These are phyloP conservation scores for Acarospora socialis DNA, from an alignment of 2,329 filamentous ascomycete genomes.

Conservation along the genomic window DNA sequence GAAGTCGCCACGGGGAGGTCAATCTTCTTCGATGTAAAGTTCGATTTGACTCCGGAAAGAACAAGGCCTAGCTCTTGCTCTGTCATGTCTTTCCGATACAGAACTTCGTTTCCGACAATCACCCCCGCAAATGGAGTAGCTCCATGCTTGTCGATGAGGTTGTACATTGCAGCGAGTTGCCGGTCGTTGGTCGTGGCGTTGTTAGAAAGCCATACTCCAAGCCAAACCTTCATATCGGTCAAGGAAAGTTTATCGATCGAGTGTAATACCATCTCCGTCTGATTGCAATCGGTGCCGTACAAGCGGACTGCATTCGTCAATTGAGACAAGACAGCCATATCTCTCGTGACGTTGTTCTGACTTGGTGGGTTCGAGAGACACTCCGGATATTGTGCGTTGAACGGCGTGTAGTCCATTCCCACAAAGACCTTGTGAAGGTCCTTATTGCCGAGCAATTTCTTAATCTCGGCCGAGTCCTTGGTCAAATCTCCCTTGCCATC, in stretches of 20 bases:
- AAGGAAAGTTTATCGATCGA: constrained; percentile 62
- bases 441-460: constrained; percentile 64
- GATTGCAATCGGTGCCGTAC: constrained; percentile 95
- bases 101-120: constrained; percentile 50
- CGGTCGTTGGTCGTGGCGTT: constrained; percentile 73
- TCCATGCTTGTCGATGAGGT: constrained; percentile 58
- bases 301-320: constrained; percentile 76
- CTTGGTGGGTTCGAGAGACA: constrained; percentile 65
- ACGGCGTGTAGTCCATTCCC: constrained; percentile 87
- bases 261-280: constrained; percentile 84
- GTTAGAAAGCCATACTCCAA: constrained; percentile 82
- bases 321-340: constrained; percentile 79
- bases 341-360: constrained; percentile 88
- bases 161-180: constrained; percentile 73
- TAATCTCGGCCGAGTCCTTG: constrained; percentile 64
- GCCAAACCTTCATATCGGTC: constrained; percentile 70
- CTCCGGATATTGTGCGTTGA: constrained; percentile 79
- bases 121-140: constrained; percentile 33
- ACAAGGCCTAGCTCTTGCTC: constrained; percentile 47
- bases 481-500: constrained; percentile 52
- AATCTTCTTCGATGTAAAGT: constrained; percentile 53
- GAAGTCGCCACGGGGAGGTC: constrained; percentile 70
- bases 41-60: constrained; percentile 53
- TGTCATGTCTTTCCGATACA: constrained; percentile 52
- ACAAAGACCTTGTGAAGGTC: constrained; percentile 87